Conservation (phyloP, 805 yeast genomes). For the Saccharomycopsis sp. region DNA sequence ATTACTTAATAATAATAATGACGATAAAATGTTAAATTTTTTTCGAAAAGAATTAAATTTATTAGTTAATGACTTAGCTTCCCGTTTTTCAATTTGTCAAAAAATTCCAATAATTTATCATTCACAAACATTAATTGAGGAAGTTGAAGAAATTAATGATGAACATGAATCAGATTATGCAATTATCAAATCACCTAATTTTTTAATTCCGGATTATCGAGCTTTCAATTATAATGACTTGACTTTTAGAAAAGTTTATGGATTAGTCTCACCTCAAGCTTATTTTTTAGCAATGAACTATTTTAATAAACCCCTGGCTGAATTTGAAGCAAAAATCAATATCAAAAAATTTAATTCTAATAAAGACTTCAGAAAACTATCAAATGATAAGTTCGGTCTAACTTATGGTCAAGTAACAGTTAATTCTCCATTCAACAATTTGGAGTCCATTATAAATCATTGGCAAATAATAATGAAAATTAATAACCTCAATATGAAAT, state of each 20-base stretch:
- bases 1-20: too few species aligned
- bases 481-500: neutral
- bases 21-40: neutral
- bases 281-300: slow-evolving; percentile 27
- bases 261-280: slow-evolving; percentile 28
- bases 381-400: slow-evolving; percentile 21
- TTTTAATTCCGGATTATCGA: slow-evolving; percentile 22
- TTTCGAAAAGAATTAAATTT: slow-evolving; percentile 21
- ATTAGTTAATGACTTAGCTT: slow-evolving; percentile 26
- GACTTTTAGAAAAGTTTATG: slow-evolving; percentile 28
- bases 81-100: slow-evolving; percentile 22
- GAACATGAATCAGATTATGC: slow-evolving; percentile 20
- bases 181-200: slow-evolving; percentile 19
- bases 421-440: slow-evolving; percentile 21
- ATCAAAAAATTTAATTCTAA: neutral
- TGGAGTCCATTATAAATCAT: slow-evolving; percentile 28
- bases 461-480: slow-evolving; percentile 25
- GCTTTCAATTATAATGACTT: slow-evolving; percentile 30
- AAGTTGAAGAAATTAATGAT: slow-evolving; percentile 22
- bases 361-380: too few species aligned
- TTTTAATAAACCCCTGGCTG: slow-evolving; percentile 19
- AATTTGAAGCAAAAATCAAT: slow-evolving; percentile 1
- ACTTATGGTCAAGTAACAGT: slow-evolving; percentile 25
- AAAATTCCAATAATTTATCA: slow-evolving; percentile 22
- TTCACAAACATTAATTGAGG: slow-evolving; percentile 21